phyloP scores from a whole-genome alignment of 2,329 filamentous ascomycete genomes.

The Xylaria arbuscula region DNA sequence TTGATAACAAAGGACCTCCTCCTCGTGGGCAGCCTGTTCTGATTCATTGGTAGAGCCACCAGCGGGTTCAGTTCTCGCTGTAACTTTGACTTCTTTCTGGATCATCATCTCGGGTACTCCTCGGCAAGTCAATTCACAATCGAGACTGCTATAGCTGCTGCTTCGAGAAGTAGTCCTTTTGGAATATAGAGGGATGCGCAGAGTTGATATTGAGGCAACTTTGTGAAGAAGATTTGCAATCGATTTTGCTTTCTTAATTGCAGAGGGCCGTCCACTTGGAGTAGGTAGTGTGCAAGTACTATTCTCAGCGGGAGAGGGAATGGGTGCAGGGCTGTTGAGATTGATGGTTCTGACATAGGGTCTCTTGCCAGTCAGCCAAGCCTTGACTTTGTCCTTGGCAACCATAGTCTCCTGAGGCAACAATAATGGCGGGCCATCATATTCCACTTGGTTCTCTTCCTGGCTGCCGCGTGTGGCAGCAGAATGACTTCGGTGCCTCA shows the following conservation, averaged over 20 bases:
- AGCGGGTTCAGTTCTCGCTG: not conserved
- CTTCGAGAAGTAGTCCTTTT: not conserved
- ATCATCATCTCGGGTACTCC: constrained; percentile 39
- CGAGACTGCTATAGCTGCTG: constrained; percentile 37
- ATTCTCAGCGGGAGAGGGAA: constrained; percentile 8
- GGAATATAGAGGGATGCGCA: constrained; percentile 8
- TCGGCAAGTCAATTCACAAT: constrained; percentile 45
- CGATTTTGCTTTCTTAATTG: constrained; percentile 29
- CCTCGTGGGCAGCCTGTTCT: constrained; percentile 5
- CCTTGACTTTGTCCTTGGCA: constrained; percentile 20
- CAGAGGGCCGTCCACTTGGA: constrained; percentile 26
- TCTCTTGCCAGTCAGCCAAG: constrained; percentile 14
- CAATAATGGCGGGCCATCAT: constrained; percentile 16
- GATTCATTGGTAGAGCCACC: constrained; percentile 4
- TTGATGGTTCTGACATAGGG: not conserved
- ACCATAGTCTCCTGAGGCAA: constrained; percentile 22
- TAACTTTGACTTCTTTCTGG: constrained; percentile 18
- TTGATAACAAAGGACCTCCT: constrained; percentile 24
- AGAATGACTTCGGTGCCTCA: constrained; percentile 14
- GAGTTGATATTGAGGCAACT: constrained; percentile 17
- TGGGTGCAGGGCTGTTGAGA: not conserved
- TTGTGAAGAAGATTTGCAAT: constrained; percentile 26
- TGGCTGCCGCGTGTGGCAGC: constrained; percentile 1
- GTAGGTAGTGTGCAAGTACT: not conserved
- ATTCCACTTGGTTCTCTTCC: constrained; percentile 13